Conservation (phyloP, 75 land plant genomes). For the Pinus albicaulis region DNA sequence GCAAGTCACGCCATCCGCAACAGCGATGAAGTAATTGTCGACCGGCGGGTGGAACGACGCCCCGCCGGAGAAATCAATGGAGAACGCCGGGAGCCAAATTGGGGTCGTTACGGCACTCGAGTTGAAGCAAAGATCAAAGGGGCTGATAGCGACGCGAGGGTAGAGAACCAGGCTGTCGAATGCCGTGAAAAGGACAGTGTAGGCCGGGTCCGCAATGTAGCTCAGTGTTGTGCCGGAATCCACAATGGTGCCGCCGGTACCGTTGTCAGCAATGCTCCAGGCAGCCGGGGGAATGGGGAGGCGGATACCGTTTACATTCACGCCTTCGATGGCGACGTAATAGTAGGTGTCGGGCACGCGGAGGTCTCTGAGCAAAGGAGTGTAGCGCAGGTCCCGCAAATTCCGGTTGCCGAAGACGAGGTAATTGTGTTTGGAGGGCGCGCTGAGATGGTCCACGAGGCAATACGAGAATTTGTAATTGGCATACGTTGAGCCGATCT, state of each 20-base stretch:
- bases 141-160: conserved; percentile 17
- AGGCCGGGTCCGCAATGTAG: conserved; percentile 38
- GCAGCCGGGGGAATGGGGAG: conserved; percentile 30
- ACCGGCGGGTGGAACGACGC: conserved; percentile 42
- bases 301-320: conserved; percentile 20
- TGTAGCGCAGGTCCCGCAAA: conserved; percentile 22
- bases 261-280: conserved; percentile 44
- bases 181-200: conserved; percentile 22
- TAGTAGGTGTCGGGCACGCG: conserved; percentile 51
- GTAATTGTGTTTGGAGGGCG: conserved; percentile 31
- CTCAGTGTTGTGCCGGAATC: conserved; percentile 77
- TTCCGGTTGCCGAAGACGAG: conserved; percentile 31
- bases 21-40: conserved; percentile 56
- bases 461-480: conserved; percentile 69
- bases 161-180: conserved; percentile 18
- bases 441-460: conserved; percentile 35
- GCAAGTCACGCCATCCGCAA: conserved; percentile 42
- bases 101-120: conserved; percentile 11
- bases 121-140: conserved; percentile 49
- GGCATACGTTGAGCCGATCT: conserved; percentile 44
- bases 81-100: conserved; percentile 31
- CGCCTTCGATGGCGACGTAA: conserved; percentile 38
- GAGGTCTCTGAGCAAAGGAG: conserved; percentile 51
- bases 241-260: conserved; percentile 64
- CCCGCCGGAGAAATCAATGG: conserved; percentile 40